Conservation (phyloP, 768 basidiomycete species). For the Leucosporidium yakuticum region DNA sequence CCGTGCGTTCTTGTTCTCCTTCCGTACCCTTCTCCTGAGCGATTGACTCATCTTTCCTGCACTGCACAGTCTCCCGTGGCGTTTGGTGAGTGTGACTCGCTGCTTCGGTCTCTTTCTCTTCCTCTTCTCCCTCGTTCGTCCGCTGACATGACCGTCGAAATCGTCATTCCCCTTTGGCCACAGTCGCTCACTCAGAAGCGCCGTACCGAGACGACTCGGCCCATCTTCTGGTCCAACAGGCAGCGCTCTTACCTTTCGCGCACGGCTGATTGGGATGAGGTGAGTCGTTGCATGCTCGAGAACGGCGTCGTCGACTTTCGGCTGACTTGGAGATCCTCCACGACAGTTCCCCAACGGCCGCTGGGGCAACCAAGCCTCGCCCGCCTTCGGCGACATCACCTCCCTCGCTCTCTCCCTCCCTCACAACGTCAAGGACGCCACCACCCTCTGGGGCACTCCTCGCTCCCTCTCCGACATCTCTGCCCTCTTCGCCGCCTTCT, state of each 20-base stretch:
- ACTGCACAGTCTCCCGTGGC: slow-evolving; percentile 65
- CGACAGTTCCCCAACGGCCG: slow-evolving; percentile 93
- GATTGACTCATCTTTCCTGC: neutral
- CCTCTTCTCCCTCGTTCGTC: slow-evolving; percentile 2
- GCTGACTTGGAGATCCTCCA: neutral
- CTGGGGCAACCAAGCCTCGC: slow-evolving; percentile 64
- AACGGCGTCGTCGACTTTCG: neutral
- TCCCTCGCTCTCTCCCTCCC: slow-evolving; percentile 46
- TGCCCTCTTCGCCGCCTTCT: slow-evolving; percentile 68
- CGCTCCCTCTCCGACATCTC: slow-evolving; percentile 63
- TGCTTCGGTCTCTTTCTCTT: neutral
- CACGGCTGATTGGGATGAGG: slow-evolving; percentile 89
- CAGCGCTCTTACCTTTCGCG: slow-evolving; percentile 90
- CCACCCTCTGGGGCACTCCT: slow-evolving; percentile 73
- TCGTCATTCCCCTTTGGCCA: slow-evolving; percentile 22
- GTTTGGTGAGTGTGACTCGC: slow-evolving; percentile 58
- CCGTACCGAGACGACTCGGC: slow-evolving; percentile 84
- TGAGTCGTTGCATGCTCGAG: neutral
- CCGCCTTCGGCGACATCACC: slow-evolving; percentile 85
- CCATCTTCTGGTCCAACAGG: slow-evolving; percentile 98
- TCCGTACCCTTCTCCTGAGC: neutral
- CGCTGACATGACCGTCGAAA: slow-evolving; percentile 14
- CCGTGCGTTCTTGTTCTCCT: slow-evolving; percentile 46
- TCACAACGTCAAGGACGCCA: slow-evolving; percentile 48
- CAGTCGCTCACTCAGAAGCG: slow-evolving; percentile 88